phyloP scores from a whole-genome alignment of 2,329 filamentous ascomycete species.

The Zymoseptoria brevis region DNA sequence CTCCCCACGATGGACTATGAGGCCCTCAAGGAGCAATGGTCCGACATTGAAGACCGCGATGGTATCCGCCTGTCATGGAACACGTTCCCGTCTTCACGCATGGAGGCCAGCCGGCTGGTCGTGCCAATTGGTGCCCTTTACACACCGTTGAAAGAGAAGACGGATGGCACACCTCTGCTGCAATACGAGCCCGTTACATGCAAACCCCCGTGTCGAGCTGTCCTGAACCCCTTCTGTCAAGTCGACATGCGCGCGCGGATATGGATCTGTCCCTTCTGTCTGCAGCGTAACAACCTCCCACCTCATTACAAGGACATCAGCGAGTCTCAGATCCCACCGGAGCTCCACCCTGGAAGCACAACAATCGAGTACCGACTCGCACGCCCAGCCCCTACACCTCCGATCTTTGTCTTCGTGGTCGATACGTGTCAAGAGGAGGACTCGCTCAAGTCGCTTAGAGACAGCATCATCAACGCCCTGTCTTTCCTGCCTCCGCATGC shows the following conservation, averaged over 20 bases:
- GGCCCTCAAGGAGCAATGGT: slow-evolving; percentile 89
- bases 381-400: slow-evolving; percentile 72
- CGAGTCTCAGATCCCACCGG: slow-evolving; percentile 70
- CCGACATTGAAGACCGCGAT: slow-evolving; percentile 92
- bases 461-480: slow-evolving; percentile 79
- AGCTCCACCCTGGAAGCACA: slow-evolving; percentile 72
- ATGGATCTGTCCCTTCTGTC: slow-evolving; percentile 85
- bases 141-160: slow-evolving; percentile 91
- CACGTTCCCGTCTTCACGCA: slow-evolving; percentile 93
- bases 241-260: slow-evolving; percentile 75
- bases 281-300: slow-evolving; percentile 73
- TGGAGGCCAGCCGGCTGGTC: slow-evolving; percentile 48
- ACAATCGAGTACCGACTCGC: slow-evolving; percentile 85
- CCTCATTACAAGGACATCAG: slow-evolving; percentile 88
- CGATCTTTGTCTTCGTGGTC: slow-evolving; percentile 80
- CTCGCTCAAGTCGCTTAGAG: slow-evolving; percentile 72
- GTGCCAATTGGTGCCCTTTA: slow-evolving; percentile 95
- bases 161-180: slow-evolving; percentile 68
- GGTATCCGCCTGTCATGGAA: slow-evolving; percentile 97
- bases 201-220: slow-evolving; percentile 90
- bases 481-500: slow-evolving; percentile 74
- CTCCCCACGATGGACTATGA: slow-evolving; percentile 73
- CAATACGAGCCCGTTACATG: slow-evolving; percentile 96
- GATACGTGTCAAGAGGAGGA: slow-evolving; percentile 86
- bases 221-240: slow-evolving; percentile 93